phyloP scores from a whole-genome alignment of 2,329 filamentous ascomycete species.

The Stromatinia cepivora region DNA sequence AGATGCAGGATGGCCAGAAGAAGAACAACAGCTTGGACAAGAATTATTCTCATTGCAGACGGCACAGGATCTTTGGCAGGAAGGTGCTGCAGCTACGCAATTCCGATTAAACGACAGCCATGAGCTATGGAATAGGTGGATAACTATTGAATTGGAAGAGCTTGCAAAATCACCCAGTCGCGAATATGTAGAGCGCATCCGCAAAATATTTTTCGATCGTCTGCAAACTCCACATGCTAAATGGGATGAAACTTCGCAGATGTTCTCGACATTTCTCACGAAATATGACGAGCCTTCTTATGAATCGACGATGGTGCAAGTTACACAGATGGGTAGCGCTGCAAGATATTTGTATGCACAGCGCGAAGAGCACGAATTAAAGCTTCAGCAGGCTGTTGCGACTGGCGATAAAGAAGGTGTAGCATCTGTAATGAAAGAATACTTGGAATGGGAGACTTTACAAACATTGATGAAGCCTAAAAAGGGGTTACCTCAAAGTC shows the following conservation, averaged over 20 bases:
- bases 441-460: constrained; percentile 81
- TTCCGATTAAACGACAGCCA: constrained; percentile 77
- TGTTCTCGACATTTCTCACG: constrained; percentile 73
- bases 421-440: constrained; percentile 58
- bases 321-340: constrained; percentile 61
- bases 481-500: constrained; percentile 47
- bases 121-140: constrained; percentile 76
- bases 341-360: constrained; percentile 64
- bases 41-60: constrained; percentile 70
- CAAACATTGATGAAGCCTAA: constrained; percentile 57
- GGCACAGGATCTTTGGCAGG: constrained; percentile 68
- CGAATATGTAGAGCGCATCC: constrained; percentile 63
- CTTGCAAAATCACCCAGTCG: constrained; percentile 57
- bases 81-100: constrained; percentile 69
- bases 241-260: constrained; percentile 73
- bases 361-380: constrained; percentile 68
- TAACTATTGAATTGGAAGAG: constrained; percentile 69
- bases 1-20: constrained; percentile 59
- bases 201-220: constrained; percentile 68
- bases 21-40: constrained; percentile 67
- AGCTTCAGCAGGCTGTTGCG: constrained; percentile 59
- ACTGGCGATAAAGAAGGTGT: constrained; percentile 57
- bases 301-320: constrained; percentile 70
- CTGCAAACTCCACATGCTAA: constrained; percentile 70
- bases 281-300: constrained; percentile 69